Evolutionary conservation across 352 stramenopile genomes (phyloP).

Genomic region (Phytophthora fragariae): DNA sequence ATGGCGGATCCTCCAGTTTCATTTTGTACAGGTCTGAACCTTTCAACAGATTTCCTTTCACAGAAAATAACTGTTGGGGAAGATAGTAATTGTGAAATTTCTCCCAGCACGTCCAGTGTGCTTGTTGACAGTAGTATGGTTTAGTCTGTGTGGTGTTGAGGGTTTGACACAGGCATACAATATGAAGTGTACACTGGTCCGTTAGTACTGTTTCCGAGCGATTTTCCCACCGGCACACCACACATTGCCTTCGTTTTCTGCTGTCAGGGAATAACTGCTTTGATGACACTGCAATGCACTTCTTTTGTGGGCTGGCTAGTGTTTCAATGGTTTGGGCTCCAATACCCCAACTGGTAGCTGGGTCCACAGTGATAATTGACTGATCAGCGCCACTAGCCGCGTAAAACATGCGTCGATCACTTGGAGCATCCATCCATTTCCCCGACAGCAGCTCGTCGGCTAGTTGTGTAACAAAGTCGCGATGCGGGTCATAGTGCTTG

Average conservation of each 20-base stretch:
- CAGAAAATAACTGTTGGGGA: not conserved
- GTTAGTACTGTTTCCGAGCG: not conserved
- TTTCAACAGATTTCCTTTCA: not conserved
- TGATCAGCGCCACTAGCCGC: not conserved
- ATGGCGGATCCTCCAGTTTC: not conserved
- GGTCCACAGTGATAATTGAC: not conserved
- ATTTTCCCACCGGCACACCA: not conserved
- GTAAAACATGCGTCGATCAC: not conserved
- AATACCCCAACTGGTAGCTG: not conserved
- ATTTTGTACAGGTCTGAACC: not conserved
- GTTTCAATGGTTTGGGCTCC: not conserved
- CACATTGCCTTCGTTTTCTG: not conserved
- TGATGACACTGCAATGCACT: not conserved
- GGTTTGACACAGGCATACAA: not conserved
- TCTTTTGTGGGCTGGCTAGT: not conserved
- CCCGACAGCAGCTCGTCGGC: not conserved
- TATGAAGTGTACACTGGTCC: not conserved
- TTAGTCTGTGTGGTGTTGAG: not conserved
- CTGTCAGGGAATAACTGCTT: not conserved
- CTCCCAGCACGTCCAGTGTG: not conserved
- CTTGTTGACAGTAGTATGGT: not conserved
- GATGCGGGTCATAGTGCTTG: not conserved
- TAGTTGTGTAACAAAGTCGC: not conserved
- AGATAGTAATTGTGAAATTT: not conserved
- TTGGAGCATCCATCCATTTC: not conserved